Evolutionary conservation across 257 asterid genomes (phyloP).

Genomic region (Solanum chmielewskii): DNA sequence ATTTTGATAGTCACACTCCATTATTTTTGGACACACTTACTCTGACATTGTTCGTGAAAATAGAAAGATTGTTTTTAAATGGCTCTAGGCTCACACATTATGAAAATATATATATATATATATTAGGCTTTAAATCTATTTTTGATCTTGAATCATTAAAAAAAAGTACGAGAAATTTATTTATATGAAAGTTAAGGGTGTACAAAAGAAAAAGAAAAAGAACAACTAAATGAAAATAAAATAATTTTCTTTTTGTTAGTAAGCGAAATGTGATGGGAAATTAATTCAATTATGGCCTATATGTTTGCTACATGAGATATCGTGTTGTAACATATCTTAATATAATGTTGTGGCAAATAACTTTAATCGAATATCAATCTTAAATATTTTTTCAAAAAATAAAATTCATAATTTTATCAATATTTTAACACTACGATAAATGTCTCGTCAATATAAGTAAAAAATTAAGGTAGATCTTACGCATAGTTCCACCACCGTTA

Average conservation of each 20-base stretch:
- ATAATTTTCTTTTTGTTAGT: not conserved
- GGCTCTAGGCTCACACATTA: not conserved
- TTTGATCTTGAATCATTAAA: no score
- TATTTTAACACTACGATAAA: not conserved
- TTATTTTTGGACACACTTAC: no score
- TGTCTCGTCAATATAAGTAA: not conserved
- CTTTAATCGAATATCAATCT: not conserved
- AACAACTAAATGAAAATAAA: no score
- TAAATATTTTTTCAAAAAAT: no score
- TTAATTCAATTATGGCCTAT: not conserved
- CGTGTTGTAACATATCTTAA: no score
- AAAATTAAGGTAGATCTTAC: not conserved
- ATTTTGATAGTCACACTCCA: no score
- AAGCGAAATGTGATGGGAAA: not conserved
- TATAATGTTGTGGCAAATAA: not conserved
- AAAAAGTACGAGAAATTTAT: no score
- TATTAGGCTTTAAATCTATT: no score
- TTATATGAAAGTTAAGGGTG: no score
- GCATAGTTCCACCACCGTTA: not conserved
- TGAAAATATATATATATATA: not conserved
- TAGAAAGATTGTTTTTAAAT: no score
- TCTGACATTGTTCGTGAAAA: accelerated
- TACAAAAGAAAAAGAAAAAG: not conserved
- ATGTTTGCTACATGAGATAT: not conserved
- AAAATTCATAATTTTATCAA: accelerated